Evolutionary conservation across 148 eudicot genomes (phyloP).

Genomic region (Rheum nobile): DNA sequence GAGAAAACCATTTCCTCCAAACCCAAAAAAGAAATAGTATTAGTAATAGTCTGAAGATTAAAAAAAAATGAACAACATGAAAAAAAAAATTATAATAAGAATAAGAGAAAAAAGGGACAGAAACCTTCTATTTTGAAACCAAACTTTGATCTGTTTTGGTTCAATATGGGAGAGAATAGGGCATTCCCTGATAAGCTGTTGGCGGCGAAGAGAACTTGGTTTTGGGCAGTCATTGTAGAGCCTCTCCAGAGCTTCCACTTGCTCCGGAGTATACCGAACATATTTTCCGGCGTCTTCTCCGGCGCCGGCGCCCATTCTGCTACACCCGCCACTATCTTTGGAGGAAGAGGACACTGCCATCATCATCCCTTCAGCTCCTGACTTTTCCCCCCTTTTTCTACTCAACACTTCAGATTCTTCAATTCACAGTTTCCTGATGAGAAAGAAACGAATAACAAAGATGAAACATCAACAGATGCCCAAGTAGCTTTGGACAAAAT

Average conservation of each 20-base stretch:
- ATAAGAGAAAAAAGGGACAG: background rate
- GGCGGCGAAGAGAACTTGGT: conserved; percentile 85
- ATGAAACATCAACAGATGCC: background rate
- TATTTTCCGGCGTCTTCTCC: conserved; percentile 62
- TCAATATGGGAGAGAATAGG: conserved; percentile 84
- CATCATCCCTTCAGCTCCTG: conserved; percentile 18
- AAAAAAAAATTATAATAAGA: background rate
- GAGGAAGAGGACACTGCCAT: conserved; percentile 57
- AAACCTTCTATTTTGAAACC: conserved; percentile 91
- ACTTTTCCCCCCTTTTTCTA: too few species aligned
- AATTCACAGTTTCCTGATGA: background rate
- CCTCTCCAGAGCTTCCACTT: conserved; percentile 90
- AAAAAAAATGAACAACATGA: background rate
- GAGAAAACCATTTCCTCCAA: too few species aligned
- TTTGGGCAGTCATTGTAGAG: conserved; percentile 82
- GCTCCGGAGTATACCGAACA: conserved; percentile 89
- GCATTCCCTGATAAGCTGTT: conserved; percentile 78
- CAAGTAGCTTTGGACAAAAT: too few species aligned
- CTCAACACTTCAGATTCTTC: background rate
- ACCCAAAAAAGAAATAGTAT: too few species aligned
- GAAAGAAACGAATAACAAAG: background rate
- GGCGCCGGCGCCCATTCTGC: background rate
- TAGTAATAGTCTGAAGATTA: background rate
- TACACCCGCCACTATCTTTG: conserved; percentile 55
- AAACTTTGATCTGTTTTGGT: conserved; percentile 89